phyloP scores from a whole-genome alignment of 1,284 basidiomycete species.

The Leccinum subrobustum region DNA sequence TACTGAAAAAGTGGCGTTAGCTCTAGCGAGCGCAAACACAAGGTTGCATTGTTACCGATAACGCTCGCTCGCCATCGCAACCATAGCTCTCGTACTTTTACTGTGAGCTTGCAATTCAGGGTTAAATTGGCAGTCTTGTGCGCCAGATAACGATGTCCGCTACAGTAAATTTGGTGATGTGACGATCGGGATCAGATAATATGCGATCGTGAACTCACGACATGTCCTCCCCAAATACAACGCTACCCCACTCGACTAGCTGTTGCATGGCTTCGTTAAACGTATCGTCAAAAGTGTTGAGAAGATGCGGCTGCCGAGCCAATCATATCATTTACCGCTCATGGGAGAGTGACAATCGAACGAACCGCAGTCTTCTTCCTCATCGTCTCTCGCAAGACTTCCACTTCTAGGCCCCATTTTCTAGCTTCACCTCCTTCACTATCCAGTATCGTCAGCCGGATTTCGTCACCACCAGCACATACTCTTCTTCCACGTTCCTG shows the following conservation, averaged over 20 bases:
- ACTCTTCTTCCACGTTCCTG: slow-evolving; percentile 68
- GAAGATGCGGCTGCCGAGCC: slow-evolving; percentile 46
- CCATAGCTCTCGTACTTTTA: slow-evolving; percentile 69
- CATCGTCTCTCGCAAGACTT: slow-evolving; percentile 52
- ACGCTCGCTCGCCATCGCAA: slow-evolving; percentile 68
- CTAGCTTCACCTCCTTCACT: slow-evolving; percentile 66
- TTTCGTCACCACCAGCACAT: slow-evolving; percentile 55
- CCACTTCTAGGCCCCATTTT: slow-evolving; percentile 70
- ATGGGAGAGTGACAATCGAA: slow-evolving; percentile 13
- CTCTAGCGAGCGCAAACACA: slow-evolving; percentile 6
- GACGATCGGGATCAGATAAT: slow-evolving; percentile 21
- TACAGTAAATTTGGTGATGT: slow-evolving; percentile 36
- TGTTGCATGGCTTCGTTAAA: slow-evolving; percentile 84
- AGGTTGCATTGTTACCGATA: slow-evolving; percentile 49
- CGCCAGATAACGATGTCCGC: slow-evolving; percentile 75
- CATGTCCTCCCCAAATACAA: slow-evolving; percentile 70
- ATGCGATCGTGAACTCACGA: slow-evolving; percentile 52
- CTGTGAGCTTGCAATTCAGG: slow-evolving; percentile 66
- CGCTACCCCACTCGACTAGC: slow-evolving; percentile 76
- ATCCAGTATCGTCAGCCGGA: slow-evolving; percentile 34
- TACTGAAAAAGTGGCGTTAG: slow-evolving; percentile 30
- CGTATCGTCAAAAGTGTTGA: slow-evolving; percentile 63
- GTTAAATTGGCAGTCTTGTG: slow-evolving; percentile 73
- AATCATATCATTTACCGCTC: slow-evolving; percentile 18
- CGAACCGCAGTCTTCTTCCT: slow-evolving; percentile 56